phyloP scores from a whole-genome alignment of 306 rosid genomes.

The Quercus berberidifolia region DNA sequence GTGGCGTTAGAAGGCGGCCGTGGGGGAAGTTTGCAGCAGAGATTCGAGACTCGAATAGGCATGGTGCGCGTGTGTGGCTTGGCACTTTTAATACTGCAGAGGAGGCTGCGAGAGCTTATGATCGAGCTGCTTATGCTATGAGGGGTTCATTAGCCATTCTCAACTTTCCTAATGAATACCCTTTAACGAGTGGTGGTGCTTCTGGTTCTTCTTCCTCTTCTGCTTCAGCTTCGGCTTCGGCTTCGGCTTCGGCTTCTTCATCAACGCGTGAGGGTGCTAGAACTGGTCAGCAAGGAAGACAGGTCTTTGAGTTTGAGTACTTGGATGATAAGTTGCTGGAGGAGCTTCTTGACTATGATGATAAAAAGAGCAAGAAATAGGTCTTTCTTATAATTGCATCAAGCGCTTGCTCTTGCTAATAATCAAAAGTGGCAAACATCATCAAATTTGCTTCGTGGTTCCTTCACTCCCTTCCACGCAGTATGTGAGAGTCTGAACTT shows the following conservation, averaged over 20 bases:
- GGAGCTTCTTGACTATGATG: slow-evolving; percentile 75
- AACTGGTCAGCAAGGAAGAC: slow-evolving; percentile 24
- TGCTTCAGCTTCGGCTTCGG: slow-evolving; percentile 19
- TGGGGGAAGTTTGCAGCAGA: slow-evolving; percentile 96
- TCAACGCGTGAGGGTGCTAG: slow-evolving; percentile 22
- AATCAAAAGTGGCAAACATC: background rate
- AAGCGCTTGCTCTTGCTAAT: background rate
- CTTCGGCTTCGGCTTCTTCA: slow-evolving; percentile 26
- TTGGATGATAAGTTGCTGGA: slow-evolving; percentile 71
- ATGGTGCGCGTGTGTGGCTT: slow-evolving; percentile 74
- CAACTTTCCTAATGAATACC: slow-evolving; percentile 74
- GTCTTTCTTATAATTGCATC: background rate
- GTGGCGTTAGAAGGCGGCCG: slow-evolving; percentile 75
- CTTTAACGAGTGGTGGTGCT: slow-evolving; percentile 6
- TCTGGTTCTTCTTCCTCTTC: slow-evolving; percentile 11
- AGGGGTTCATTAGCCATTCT: slow-evolving; percentile 81
- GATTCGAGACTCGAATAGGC: slow-evolving; percentile 72
- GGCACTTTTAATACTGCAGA: slow-evolving; percentile 92
- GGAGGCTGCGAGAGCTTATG: slow-evolving; percentile 94
- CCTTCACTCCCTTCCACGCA: background rate
- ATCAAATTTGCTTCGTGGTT: background rate
- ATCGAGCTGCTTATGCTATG: slow-evolving; percentile 80
- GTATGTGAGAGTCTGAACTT: background rate
- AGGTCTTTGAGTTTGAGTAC: slow-evolving; percentile 76
- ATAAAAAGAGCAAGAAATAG: slow-evolving; percentile 30